Percentiles rank a stretch among this genome's conserved stretches.
phyloP scores from a whole-genome alignment of 306 rosid genomes.

The Notholithocarpus densiflorus region DNA sequence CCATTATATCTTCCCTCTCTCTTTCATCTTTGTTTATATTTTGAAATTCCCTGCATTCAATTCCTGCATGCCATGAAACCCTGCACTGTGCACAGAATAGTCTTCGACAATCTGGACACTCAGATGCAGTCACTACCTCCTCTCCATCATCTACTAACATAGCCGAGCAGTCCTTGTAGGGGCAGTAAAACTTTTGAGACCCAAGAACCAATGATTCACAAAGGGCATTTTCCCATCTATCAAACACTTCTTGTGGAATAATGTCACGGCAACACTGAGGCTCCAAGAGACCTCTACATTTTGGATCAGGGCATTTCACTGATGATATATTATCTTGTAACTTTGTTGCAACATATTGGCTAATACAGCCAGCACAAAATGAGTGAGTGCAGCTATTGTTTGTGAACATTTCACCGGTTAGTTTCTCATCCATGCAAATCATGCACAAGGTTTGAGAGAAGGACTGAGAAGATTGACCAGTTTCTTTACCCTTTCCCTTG shows the following conservation, averaged over 20 bases:
- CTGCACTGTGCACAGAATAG: slow-evolving; percentile 60
- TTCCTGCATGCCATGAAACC: slow-evolving; percentile 56
- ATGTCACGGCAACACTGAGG: slow-evolving; percentile 31
- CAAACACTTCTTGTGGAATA: slow-evolving; percentile 48
- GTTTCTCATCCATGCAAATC: slow-evolving; percentile 56
- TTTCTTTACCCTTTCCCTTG: slow-evolving; percentile 18
- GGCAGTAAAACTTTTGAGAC: slow-evolving; percentile 45
- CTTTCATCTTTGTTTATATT: slow-evolving; percentile 11
- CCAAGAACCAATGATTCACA: slow-evolving; percentile 43
- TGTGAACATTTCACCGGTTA: slow-evolving; percentile 34
- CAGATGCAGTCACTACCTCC: slow-evolving; percentile 40
- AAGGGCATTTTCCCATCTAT: slow-evolving; percentile 51
- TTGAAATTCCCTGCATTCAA: slow-evolving; percentile 43
- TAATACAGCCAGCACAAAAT: slow-evolving; percentile 45
- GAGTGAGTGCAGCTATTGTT: slow-evolving; percentile 43
- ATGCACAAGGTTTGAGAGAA: slow-evolving; percentile 28
- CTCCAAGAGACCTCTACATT: slow-evolving; percentile 43
- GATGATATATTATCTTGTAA: slow-evolving; percentile 38
- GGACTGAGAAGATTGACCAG: slow-evolving; percentile 28
- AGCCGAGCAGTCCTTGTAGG: slow-evolving; percentile 52
- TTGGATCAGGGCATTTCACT: slow-evolving; percentile 53
- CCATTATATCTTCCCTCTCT: slow-evolving; percentile 44
- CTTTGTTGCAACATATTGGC: slow-evolving; percentile 39
- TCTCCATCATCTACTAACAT: slow-evolving; percentile 41
- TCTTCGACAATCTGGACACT: slow-evolving; percentile 43